Conservation (phyloP, 352 stramenopile genomes). For the Phytophthora ramorum region DNA sequence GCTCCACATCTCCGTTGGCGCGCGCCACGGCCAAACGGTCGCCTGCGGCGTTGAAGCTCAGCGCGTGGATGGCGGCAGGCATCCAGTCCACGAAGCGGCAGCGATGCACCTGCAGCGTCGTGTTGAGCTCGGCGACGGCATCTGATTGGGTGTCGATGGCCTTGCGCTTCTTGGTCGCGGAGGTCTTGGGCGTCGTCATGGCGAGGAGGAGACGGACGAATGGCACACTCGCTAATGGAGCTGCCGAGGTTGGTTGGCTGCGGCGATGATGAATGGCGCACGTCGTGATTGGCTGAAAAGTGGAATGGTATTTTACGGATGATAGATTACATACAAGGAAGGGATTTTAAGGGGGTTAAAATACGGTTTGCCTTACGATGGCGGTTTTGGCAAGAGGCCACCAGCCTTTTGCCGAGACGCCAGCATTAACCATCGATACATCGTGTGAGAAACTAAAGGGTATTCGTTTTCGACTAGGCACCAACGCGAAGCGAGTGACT, state of each 20-base stretch:
- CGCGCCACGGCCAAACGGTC: slow-evolving; percentile 78
- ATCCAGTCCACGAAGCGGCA: slow-evolving; percentile 90
- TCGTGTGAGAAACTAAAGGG: no score
- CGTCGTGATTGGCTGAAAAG: not conserved
- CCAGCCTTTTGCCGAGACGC: no score
- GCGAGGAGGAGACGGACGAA: slow-evolving; percentile 9
- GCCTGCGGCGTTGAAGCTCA: slow-evolving; percentile 63
- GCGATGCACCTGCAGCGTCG: slow-evolving; percentile 70
- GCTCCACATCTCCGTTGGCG: slow-evolving; percentile 82
- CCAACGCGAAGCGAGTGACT: no score
- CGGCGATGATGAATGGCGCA: not conserved
- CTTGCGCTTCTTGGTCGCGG: slow-evolving; percentile 68
- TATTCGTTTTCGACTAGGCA: no score
- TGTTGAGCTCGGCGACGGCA: slow-evolving; percentile 3
- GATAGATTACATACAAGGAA: not conserved
- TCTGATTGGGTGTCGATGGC: slow-evolving; percentile 12
- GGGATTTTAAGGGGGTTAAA: no score
- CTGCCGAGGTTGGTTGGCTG: slow-evolving; percentile 20
- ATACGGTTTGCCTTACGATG: no score
- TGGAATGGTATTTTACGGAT: not conserved
- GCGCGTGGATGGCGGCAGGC: slow-evolving; percentile 69
- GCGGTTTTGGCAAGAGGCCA: no score
- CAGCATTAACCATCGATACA: no score
- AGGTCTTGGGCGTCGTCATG: slow-evolving; percentile 25
- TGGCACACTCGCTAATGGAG: slow-evolving; percentile 4